These are phyloP conservation scores for Orbilia oligospora DNA, from an alignment of 2,329 filamentous ascomycete species.

Conservation along the genomic window DNA sequence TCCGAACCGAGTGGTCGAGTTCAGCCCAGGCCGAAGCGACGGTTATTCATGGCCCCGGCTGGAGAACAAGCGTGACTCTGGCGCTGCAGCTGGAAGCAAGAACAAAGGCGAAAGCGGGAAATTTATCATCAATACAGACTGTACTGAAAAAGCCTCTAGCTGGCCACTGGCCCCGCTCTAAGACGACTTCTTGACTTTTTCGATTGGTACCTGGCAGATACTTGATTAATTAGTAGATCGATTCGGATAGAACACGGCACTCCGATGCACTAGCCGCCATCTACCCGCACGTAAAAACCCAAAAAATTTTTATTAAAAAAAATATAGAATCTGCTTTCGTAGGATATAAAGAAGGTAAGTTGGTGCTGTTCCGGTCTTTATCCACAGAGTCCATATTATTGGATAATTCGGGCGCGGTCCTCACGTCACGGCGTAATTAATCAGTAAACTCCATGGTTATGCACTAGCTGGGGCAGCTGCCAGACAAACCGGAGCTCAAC, in stretches of 20 bases:
- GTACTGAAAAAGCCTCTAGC: conserved; percentile 5
- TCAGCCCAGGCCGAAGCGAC: conserved; percentile 1
- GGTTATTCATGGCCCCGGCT: conserved; percentile 12
- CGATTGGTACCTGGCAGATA: conserved; percentile 64
- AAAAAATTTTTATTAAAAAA: neutral
- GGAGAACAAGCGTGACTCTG: conserved; percentile 25
- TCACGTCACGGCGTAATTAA: conserved; percentile 22
- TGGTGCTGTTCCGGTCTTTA: neutral
- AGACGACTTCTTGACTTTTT: conserved; percentile 32
- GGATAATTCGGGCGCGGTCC: conserved; percentile 28
- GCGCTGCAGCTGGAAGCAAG: neutral
- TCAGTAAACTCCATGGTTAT: neutral
- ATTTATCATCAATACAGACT: conserved; percentile 19
- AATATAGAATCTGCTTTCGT: neutral
- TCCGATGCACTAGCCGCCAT: neutral
- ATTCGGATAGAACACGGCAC: conserved; percentile 3
- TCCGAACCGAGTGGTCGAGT: neutral
- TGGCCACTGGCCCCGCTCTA: conserved; percentile 16
- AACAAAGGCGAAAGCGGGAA: neutral
- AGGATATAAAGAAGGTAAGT: neutral
- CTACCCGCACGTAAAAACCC: neutral
- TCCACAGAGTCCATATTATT: neutral
- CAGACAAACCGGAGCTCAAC: conserved; percentile 17
- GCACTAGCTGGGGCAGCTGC: conserved; percentile 6
- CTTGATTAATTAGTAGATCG: conserved; percentile 27